Evolutionary conservation across 2,329 filamentous ascomycete species (phyloP).

Genomic region (Fusarium coicis): DNA sequence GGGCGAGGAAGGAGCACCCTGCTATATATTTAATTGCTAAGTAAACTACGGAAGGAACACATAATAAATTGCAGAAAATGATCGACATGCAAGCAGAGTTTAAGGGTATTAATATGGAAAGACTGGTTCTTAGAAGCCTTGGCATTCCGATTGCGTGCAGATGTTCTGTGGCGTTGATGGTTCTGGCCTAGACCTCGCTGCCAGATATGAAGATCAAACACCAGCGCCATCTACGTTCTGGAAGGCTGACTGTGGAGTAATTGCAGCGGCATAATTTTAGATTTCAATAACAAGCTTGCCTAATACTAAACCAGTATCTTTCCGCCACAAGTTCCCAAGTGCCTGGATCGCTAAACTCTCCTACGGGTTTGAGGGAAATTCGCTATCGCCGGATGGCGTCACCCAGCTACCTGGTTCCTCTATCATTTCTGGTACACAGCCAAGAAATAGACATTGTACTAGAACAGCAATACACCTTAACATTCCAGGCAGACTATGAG

Average conservation of each 20-base stretch:
- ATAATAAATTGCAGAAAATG: rapidly evolving
- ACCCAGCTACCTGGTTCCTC: background rate
- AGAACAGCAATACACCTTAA: rapidly evolving
- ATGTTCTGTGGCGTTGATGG: background rate
- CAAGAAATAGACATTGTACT: background rate
- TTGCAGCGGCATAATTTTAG: background rate
- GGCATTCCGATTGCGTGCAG: background rate
- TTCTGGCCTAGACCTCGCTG: background rate
- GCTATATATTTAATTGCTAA: background rate
- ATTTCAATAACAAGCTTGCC: background rate
- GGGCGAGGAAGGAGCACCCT: background rate
- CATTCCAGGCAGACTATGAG: background rate
- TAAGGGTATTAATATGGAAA: background rate
- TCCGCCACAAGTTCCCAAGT: background rate
- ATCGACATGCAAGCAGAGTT: background rate
- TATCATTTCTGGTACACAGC: rapidly evolving
- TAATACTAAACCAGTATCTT: background rate
- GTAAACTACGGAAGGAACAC: background rate
- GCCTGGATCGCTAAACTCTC: background rate
- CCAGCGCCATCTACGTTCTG: background rate
- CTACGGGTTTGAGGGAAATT: background rate
- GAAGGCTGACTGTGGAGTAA: background rate
- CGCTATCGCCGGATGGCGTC: background rate
- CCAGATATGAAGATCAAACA: background rate
- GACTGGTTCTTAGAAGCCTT: background rate